phyloP scores from a whole-genome alignment of 2,329 filamentous ascomycete species.

The Pseudovirgaria hyperparasitica region DNA sequence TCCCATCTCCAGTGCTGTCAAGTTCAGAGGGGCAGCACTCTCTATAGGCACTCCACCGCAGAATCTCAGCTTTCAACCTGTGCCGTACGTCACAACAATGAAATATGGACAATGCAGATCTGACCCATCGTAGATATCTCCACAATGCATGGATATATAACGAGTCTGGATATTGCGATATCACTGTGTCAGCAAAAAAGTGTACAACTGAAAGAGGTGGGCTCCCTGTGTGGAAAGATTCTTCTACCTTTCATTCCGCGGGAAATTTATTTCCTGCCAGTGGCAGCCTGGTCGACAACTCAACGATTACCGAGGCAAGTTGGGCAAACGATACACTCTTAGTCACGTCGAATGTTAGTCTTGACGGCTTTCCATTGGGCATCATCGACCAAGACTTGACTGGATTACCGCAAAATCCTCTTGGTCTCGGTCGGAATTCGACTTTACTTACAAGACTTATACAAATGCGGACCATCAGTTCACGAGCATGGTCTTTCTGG shows the following conservation, averaged over 20 bases:
- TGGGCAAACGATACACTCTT: neutral
- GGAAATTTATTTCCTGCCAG: neutral
- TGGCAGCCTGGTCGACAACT: neutral
- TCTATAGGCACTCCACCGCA: conserved; percentile 2
- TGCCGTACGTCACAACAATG: conserved; percentile 1
- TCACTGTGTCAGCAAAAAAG: conserved; percentile 1
- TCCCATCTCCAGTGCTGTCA: no score
- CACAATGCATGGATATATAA: conserved; percentile 3
- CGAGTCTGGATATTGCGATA: conserved; percentile 1
- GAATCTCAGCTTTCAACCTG: conserved; percentile 1
- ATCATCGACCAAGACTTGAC: neutral
- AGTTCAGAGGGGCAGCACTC: conserved; percentile 1
- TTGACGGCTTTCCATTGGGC: conserved; percentile 1
- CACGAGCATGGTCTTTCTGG: conserved; percentile 14
- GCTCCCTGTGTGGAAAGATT: conserved; percentile 1
- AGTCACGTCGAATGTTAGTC: neutral
- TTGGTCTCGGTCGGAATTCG: conserved; percentile 16
- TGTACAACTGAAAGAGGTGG: conserved; percentile 3
- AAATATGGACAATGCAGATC: neutral
- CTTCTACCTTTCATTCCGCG: conserved; percentile 2
- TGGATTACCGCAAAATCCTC: neutral
- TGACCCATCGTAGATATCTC: conserved; percentile 1
- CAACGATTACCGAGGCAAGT: neutral
- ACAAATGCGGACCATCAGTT: conserved; percentile 10
- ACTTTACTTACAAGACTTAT: conserved; percentile 12